phyloP scores from a whole-genome alignment of 2,329 filamentous ascomycete genomes.

The Pyrenophora graminea region DNA sequence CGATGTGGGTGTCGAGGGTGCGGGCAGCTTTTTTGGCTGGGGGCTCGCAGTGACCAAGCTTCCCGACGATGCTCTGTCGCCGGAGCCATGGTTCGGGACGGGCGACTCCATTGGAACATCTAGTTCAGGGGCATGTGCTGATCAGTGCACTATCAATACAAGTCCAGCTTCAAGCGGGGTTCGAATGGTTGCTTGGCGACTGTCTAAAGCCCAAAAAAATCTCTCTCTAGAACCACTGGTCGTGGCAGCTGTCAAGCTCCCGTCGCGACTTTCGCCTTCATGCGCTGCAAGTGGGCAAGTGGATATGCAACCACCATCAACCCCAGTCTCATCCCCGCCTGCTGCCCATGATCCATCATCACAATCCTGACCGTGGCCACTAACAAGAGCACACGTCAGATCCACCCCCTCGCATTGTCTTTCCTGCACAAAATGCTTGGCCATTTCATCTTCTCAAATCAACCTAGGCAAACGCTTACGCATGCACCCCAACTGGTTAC shows the following conservation, averaged over 20 bases:
- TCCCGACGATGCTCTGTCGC: conserved; percentile 9
- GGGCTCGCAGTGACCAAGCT: conserved; percentile 13
- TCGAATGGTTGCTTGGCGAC: background rate
- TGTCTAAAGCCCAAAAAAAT: background rate
- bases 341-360: background rate
- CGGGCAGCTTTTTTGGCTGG: conserved; percentile 24
- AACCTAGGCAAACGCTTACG: no score
- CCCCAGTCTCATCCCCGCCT: background rate
- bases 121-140: conserved; percentile 7
- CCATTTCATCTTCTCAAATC: no score
- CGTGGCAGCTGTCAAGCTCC: background rate
- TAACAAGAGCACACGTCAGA: conserved; percentile 12
- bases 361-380: conserved; percentile 9
- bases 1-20: conserved; percentile 34
- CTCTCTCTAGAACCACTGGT: background rate
- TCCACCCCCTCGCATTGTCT: conserved; percentile 1
- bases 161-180: background rate
- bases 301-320: conserved; percentile 2
- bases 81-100: conserved; percentile 14
- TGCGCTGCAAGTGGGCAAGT: background rate
- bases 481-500: no score
- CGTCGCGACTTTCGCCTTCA: conserved; percentile 2
- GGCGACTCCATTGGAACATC: conserved; percentile 12
- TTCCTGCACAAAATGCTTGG: background rate
- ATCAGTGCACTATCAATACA: conserved; percentile 1